These are phyloP conservation scores for Excoecaria agallocha DNA, from an alignment of 345 rosid species.

Conservation along the genomic window DNA sequence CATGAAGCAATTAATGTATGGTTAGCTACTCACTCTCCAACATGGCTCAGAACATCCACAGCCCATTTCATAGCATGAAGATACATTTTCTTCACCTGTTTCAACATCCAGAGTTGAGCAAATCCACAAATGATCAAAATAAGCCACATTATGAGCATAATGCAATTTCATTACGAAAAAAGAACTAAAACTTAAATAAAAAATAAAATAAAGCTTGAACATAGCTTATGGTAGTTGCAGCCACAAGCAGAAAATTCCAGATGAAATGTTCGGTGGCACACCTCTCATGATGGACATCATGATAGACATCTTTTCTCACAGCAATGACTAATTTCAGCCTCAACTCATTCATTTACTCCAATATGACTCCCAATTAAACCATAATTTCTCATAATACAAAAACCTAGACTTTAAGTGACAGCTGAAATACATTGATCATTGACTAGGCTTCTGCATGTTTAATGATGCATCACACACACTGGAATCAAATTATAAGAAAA, in stretches of 20 bases:
- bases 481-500: background rate
- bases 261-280: background rate
- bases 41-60: background rate
- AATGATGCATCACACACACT: background rate
- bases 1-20: background rate
- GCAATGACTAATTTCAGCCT: background rate
- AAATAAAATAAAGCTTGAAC: too few species aligned
- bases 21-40: constrained; percentile 1
- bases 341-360: background rate
- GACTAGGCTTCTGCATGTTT: background rate
- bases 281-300: too few species aligned
- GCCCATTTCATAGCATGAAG: constrained; percentile 17
- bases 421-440: background rate
- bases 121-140: background rate
- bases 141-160: background rate
- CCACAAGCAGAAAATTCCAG: background rate
- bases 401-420: background rate
- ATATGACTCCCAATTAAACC: background rate
- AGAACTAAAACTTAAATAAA: background rate
- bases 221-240: background rate
- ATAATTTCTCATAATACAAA: background rate
- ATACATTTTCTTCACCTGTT: constrained; percentile 14
- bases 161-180: background rate
- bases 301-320: too few species aligned
- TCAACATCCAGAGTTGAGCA: background rate